Evolutionary conservation across 345 rosid genomes (phyloP).

Genomic region (Eutrema heterophyllum): DNA sequence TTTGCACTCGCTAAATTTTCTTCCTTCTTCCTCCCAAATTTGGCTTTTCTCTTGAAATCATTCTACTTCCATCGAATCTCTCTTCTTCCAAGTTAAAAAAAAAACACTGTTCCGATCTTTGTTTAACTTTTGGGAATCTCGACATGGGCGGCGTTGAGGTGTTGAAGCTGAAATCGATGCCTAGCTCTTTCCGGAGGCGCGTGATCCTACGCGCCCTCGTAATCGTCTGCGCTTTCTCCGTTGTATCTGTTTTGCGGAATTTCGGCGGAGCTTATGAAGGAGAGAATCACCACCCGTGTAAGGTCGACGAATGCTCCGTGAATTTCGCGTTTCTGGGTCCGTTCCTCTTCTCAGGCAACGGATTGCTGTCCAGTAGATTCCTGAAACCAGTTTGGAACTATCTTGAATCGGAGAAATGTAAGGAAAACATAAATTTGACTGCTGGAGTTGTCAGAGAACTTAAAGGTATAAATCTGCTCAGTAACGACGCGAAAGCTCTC

Average conservation of each 20-base stretch:
- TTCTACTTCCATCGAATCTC: conserved; percentile 13
- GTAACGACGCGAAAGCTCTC: conserved; percentile 50
- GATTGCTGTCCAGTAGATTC: conserved; percentile 31
- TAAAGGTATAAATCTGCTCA: conserved; percentile 41
- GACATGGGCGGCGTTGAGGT: conserved; percentile 56
- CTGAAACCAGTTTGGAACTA: conserved; percentile 48
- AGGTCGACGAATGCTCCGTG: conserved; percentile 39
- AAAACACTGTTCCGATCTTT: conserved; percentile 7
- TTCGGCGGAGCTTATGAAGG: conserved; percentile 39
- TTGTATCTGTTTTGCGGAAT: conserved; percentile 48
- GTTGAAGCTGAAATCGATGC: conserved; percentile 38
- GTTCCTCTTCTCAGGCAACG: conserved; percentile 25
- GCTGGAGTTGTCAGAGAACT: conserved; percentile 52
- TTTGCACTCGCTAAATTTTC: conserved; percentile 70
- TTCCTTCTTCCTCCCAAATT: neutral
- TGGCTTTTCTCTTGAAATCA: conserved; percentile 4
- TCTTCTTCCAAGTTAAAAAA: neutral
- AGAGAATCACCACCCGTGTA: conserved; percentile 22
- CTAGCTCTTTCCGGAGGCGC: conserved; percentile 53
- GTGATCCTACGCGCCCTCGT: conserved; percentile 56
- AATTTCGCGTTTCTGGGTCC: conserved; percentile 32
- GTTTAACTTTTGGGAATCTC: neutral
- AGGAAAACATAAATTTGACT: conserved; percentile 47
- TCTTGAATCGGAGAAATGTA: conserved; percentile 38
- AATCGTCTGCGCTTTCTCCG: conserved; percentile 47